phyloP scores from a whole-genome alignment of 2,329 filamentous ascomycete species.

The Paraphaeosphaeria sporulosa region DNA sequence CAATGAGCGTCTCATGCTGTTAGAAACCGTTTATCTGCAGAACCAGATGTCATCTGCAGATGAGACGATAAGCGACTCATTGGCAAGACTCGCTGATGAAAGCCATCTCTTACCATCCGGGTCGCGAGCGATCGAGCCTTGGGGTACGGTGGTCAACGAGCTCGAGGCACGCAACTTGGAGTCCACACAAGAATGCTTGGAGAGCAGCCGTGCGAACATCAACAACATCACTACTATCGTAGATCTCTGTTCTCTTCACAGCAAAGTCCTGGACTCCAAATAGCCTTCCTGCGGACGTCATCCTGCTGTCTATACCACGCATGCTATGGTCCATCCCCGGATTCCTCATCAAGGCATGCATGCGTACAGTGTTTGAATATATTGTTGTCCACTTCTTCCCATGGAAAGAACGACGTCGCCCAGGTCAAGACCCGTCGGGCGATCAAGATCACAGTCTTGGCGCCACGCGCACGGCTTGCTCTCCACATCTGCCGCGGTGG shows the following conservation, averaged over 20 bases:
- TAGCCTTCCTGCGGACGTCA: background rate
- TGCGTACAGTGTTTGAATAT: background rate
- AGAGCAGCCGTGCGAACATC: constrained; percentile 33
- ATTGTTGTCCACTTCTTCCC: background rate
- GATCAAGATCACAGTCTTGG: background rate
- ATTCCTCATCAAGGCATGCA: background rate
- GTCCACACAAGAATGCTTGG: constrained; percentile 28
- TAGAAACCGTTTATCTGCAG: constrained; percentile 45
- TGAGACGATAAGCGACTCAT: constrained; percentile 36
- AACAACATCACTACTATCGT: constrained; percentile 34
- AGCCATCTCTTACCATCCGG: constrained; percentile 49
- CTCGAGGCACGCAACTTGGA: constrained; percentile 28
- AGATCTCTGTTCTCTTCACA: constrained; percentile 39
- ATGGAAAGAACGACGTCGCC: background rate
- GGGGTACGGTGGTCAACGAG: constrained; percentile 34
- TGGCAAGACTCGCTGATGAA: constrained; percentile 47
- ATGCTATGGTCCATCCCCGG: background rate
- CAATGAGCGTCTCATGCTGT: constrained; percentile 42
- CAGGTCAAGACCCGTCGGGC: background rate
- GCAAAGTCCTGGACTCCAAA: constrained; percentile 28
- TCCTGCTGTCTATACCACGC: constrained; percentile 3
- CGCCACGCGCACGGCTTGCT: background rate
- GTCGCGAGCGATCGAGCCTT: constrained; percentile 33
- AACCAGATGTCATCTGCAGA: constrained; percentile 39
- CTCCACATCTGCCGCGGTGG: constrained; percentile 16